Evolutionary conservation across 371 early-diverging fungal genomes (phyloP).

Genomic region (Astathelohania contejeani): DNA sequence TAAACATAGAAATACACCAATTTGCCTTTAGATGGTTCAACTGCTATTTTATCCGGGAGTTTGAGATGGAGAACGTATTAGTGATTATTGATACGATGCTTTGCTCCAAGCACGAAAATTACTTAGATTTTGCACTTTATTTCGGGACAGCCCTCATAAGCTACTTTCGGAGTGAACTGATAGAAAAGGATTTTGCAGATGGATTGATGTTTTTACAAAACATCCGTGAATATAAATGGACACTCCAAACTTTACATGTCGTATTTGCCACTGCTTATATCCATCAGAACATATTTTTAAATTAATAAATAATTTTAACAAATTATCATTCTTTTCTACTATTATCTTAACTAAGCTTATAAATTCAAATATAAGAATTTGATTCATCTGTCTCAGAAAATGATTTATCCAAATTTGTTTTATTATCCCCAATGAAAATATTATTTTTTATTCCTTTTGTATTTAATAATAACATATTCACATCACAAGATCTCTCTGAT

Average conservation of each 20-base stretch:
- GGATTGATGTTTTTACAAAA: slow-evolving; percentile 31
- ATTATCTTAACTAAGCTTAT: no score
- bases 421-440: no score
- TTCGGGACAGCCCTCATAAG: slow-evolving; percentile 31
- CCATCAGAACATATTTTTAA: background rate
- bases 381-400: no score
- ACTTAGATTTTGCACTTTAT: slow-evolving; percentile 21
- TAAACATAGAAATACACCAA: slow-evolving; percentile 34
- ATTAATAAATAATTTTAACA: no score
- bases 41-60: slow-evolving; percentile 46
- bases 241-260: background rate
- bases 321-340: no score
- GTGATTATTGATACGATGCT: slow-evolving; percentile 39
- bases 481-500: no score
- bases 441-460: no score
- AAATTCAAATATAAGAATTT: no score
- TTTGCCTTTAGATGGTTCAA: slow-evolving; percentile 49
- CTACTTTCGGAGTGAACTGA: slow-evolving; percentile 18
- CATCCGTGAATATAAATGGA: slow-evolving; percentile 23
- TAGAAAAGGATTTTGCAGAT: slow-evolving; percentile 25
- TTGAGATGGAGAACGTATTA: slow-evolving; percentile 16
- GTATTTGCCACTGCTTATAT: background rate
- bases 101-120: background rate
- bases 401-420: no score
- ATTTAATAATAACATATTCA: no score